Conservation (phyloP, 352 stramenopile species). For the Phytophthora boehmeriae region DNA sequence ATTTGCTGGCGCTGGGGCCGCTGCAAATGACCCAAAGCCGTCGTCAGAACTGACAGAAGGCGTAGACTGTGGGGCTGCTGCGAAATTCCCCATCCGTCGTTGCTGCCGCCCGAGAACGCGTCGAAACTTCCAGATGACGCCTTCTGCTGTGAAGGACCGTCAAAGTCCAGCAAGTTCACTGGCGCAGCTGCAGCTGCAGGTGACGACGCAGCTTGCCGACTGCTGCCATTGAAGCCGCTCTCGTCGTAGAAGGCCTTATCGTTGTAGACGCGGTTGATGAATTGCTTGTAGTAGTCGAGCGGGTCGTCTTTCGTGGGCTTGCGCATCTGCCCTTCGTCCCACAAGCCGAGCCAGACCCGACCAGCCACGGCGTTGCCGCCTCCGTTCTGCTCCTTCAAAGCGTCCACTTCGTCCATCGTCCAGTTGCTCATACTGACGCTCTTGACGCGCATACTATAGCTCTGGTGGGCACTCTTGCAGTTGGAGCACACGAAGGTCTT, state of each 20-base stretch:
- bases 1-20: slow-evolving; percentile 18
- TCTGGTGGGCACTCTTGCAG: slow-evolving; percentile 96
- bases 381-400: slow-evolving; percentile 84
- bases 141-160: slow-evolving; percentile 35
- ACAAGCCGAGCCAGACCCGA: slow-evolving; percentile 88
- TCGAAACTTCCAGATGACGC: slow-evolving; percentile 37
- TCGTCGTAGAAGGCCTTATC: slow-evolving; percentile 80
- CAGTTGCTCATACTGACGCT: slow-evolving; percentile 95
- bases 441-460: slow-evolving; percentile 95
- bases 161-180: slow-evolving; percentile 69
- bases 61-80: slow-evolving; percentile 21
- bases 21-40: slow-evolving; percentile 49
- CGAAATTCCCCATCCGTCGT: slow-evolving; percentile 42
- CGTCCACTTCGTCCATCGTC: slow-evolving; percentile 91
- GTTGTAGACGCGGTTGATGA: slow-evolving; percentile 88
- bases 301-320: slow-evolving; percentile 77
- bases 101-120: slow-evolving; percentile 36
- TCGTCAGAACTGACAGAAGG: slow-evolving; percentile 32
- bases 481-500: slow-evolving; percentile 94
- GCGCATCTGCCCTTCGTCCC: slow-evolving; percentile 72
- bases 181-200: slow-evolving; percentile 7
- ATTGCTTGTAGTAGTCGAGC: slow-evolving; percentile 87
- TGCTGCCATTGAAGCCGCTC: slow-evolving; percentile 21
- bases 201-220: slow-evolving; percentile 4
- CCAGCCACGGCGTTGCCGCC: slow-evolving; percentile 88